A percentile compares a stretch with the other conserved stretches of the same genome.
These are phyloP conservation scores for Celoporthe dispersa DNA, from an alignment of 2,329 filamentous ascomycete genomes.

Conservation along the genomic window DNA sequence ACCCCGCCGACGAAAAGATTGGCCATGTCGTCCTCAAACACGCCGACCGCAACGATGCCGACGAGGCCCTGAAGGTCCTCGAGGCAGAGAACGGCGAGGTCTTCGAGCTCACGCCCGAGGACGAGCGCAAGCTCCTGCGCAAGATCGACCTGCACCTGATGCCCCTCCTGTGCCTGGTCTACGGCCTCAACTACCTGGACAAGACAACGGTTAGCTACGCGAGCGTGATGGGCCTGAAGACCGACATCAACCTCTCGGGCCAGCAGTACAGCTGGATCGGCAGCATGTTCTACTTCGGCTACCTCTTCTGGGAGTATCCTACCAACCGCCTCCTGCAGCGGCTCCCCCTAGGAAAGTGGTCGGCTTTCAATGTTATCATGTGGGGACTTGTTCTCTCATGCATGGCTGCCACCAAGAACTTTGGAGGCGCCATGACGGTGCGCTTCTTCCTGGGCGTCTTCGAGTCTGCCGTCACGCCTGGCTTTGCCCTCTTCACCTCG, in stretches of 20 bases:
- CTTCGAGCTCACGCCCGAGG: slow-evolving; percentile 44
- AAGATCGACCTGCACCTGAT: slow-evolving; percentile 53
- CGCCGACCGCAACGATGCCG: slow-evolving; percentile 45
- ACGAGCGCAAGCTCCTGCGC: slow-evolving; percentile 45
- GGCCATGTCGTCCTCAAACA: slow-evolving; percentile 37
- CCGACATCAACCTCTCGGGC: slow-evolving; percentile 63
- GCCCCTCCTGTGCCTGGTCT: slow-evolving; percentile 60
- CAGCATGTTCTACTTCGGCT: slow-evolving; percentile 47
- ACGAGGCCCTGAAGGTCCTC: slow-evolving; percentile 49
- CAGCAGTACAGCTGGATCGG: slow-evolving; percentile 62
- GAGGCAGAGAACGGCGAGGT: slow-evolving; percentile 40
- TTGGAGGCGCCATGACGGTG: slow-evolving; percentile 64
- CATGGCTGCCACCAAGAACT: slow-evolving; percentile 66
- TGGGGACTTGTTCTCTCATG: slow-evolving; percentile 64
- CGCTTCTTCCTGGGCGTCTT: slow-evolving; percentile 72
- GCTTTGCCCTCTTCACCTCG: slow-evolving; percentile 69
- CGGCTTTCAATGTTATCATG: slow-evolving; percentile 64
- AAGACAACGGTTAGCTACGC: slow-evolving; percentile 52
- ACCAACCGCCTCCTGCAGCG: slow-evolving; percentile 67
- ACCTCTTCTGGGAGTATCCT: slow-evolving; percentile 65
- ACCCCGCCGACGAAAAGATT: slow-evolving; percentile 21
- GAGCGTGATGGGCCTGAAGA: slow-evolving; percentile 56
- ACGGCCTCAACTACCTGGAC: slow-evolving; percentile 61
- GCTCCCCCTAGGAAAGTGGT: slow-evolving; percentile 69
- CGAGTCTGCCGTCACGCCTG: slow-evolving; percentile 70